Evolutionary conservation across 176 grass and related monocot species (phyloP).

Genomic region (Oryza australiensis): DNA sequence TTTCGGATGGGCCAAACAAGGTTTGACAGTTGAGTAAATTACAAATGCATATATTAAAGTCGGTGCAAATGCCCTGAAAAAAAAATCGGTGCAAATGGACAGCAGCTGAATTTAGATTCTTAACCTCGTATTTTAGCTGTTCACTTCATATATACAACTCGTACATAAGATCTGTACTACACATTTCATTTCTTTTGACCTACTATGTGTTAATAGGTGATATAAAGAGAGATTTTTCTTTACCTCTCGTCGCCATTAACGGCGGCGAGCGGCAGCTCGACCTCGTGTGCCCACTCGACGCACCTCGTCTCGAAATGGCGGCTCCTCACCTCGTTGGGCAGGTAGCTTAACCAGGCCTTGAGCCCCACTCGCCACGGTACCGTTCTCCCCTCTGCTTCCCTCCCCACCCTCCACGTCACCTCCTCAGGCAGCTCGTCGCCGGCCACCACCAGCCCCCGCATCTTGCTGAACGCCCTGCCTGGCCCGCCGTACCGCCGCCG

Average conservation of each 20-base stretch:
- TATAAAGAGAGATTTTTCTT: background rate
- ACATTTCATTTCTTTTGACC: background rate
- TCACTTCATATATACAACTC: background rate
- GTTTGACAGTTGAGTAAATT: too few relatives aligned
- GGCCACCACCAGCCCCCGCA: slow-evolving; percentile 68
- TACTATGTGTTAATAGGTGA: too few relatives aligned
- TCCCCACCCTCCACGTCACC: slow-evolving; percentile 81
- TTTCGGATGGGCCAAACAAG: too few relatives aligned
- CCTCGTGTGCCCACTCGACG: slow-evolving; percentile 80
- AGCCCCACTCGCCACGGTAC: slow-evolving; percentile 70
- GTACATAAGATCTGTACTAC: background rate
- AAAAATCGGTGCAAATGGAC: too few relatives aligned
- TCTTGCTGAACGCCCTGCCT: slow-evolving; percentile 76
- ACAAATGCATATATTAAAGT: too few relatives aligned
- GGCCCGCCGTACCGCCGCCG: slow-evolving; percentile 50
- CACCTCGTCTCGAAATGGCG: slow-evolving; percentile 72
- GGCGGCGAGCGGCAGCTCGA: slow-evolving; percentile 59
- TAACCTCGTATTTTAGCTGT: background rate
- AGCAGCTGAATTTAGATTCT: too few relatives aligned
- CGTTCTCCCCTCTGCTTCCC: slow-evolving; percentile 63
- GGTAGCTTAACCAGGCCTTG: slow-evolving; percentile 75
- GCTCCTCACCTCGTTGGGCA: slow-evolving; percentile 71
- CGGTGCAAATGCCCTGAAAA: too few relatives aligned
- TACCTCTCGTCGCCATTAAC: background rate
- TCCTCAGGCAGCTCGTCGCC: slow-evolving; percentile 70